Evolutionary conservation across 495 filamentous ascomycete genomes (phyloP), one percentile per base, ranked within the genome.

Genomic region (Annulohypoxylon nitens): DNA sequence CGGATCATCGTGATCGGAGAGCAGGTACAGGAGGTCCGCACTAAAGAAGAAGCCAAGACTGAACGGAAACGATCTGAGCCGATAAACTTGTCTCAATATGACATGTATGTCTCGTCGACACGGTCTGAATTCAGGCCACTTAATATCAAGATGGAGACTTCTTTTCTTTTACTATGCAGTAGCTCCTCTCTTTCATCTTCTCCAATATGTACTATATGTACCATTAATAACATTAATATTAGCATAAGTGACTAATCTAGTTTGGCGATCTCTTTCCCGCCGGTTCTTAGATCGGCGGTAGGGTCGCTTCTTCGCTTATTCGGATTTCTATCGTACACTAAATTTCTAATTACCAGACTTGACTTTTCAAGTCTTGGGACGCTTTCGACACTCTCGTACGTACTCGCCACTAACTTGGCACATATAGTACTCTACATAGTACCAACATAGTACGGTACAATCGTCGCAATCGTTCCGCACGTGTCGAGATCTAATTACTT

Each of bases 251-350:
- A 54, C 45, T 3, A 54, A 36, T 26, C 57, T 67, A 70, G 58
- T 11, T 55, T 23, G 66, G 54, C 57, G 70, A 73, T 73, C 70
- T 73, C 59, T 50, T 50, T 50, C 45, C 61, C 51, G 66, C 62
- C 54, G 69, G 20, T 66, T 65, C 20, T 16, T 63, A 39, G 60
- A 69, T 69, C 47, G 41, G 50, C 30, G 34, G 61, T 45, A 65
- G 23, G 37, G 34, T 58, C 61, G 57, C 41, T 53, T 59, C 60
- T 47, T 48, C 59, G 59, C 43, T 23, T 51, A 59, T 61, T 47
- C 47, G 14, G 11, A 14, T 26, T 26, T 26, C 8, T 3, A 51
- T 26, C 20, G 43, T 47, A 20, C 43, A 47, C 43, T 47, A 47
- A 47, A 47, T 18, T 18, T 47, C 16, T 47, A 47, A 47, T 47